Base-by-base conservation (phyloP, 768 basidiomycete genomes). In the Lentinula edodes region DNA sequence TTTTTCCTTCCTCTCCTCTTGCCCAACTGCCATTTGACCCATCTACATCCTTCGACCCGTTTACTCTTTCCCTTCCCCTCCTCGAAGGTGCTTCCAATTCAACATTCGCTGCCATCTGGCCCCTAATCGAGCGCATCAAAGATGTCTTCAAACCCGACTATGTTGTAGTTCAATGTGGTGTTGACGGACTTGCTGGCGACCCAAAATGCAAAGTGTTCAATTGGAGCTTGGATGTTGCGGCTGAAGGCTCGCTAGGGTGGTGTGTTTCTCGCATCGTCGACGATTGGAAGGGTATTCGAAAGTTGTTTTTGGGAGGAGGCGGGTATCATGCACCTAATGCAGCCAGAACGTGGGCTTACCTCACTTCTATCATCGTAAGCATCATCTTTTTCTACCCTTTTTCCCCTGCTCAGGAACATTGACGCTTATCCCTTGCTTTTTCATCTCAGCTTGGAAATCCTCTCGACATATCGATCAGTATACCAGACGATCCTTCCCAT, bases 161-260 rank as follows among this genome's bases (percentile, higher is more conserved):
- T 66, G 71, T 93, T 13, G 81, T 96, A 0, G 68, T 97, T 0
- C 94, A 97, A 68, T 93, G 93, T 61, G 95, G 95, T 1, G 84
- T 86, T 1, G 95, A 98, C 65, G 92, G 87, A 0, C 80, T 98
- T 2, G 87, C 92, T 0, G 92, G 89, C 0, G 95, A 97, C 71
- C 88, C 90, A 1, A 60, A 60, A 18, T 87, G 87, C 72, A 80
- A 81, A 4, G 80, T 83, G 2, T 87, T 89, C 79, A 88, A 93
- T 70, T 87, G 88, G 86, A 77, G 82, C 5, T 43, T 60, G 32
- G 51, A 41, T 32, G 18, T 35, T 10, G 38, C 23, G 13, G 69
- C 74, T 0, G 78, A 80, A 45, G 89, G 92, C 0, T 87, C 85
- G 0, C 71, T 95, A 59, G 85, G 87, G 4, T 90, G 89, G 91